Evolutionary conservation across 352 stramenopile genomes (phyloP), one percentile per base, ranked within the genome.

Genomic region (Phytopythium delawarense): DNA sequence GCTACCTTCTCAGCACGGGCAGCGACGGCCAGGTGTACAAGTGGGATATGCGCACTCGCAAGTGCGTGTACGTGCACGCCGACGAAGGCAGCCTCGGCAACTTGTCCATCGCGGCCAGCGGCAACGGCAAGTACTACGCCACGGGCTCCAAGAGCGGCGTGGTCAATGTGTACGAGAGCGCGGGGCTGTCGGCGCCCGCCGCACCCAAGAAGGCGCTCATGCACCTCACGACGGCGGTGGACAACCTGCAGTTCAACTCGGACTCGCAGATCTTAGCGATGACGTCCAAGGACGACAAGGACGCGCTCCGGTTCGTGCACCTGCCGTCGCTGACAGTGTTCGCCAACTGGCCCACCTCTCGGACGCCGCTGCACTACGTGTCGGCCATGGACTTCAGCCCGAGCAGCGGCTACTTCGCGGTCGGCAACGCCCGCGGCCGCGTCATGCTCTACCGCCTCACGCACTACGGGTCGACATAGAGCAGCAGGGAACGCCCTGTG

Each of bases 311-410:
- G 67, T 70, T 99, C 32, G 79, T 99, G 40, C 96, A 99, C 76
- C 69, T 99, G 52, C 89, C 96, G 49, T 94, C 90, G 1, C 72
- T 87, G 51, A 99, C 94, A 23, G 96, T 99, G 20, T 99, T 99
- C 67, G 78, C 85, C 30, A 99, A 99, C 79, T 99, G 97, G 97
- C 97, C 97, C 5, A 99, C 97, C 25, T 76, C 87, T 34, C 90
- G 92, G 45, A 99, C 97, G 48, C 97, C 97, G n/a, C 74, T 99
- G 15, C 86, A 97, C 52, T 99, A 99, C 76, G 96, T 99, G 37
- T 97, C 91, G 60, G 84, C 80, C 49, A 88, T 99, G 72, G 96
- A 98, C 68, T 99, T 99, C 67, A 98, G 93, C 61, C 96, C 96
- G 1, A 86, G 84, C 67, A 97, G 92, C 59, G 91, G 89, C 60